Conservation (phyloP, 495 filamentous ascomycete genomes). For the Annulohypoxylon moriforme region DNA sequence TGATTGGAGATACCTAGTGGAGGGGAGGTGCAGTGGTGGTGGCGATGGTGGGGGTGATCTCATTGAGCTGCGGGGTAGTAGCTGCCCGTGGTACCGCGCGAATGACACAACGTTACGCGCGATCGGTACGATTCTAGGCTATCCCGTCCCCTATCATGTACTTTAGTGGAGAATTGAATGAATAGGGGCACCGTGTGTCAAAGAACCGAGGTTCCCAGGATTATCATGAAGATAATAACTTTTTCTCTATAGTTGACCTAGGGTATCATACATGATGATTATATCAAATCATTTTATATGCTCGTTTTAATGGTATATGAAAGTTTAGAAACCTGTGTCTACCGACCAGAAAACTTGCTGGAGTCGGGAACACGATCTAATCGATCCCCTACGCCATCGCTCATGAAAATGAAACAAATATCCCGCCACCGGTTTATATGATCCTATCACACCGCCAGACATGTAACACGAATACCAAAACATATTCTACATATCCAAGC, state of each 20-base stretch:
- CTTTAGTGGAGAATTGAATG: slow-evolving; percentile 15
- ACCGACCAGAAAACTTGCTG: neutral
- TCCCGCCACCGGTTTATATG: neutral
- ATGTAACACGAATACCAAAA: neutral
- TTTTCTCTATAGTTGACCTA: neutral
- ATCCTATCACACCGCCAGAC: neutral
- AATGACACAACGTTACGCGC: slow-evolving; percentile 27
- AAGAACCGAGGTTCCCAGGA: neutral
- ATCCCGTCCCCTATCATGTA: neutral
- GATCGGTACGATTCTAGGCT: slow-evolving; percentile 20
- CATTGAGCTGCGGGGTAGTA: slow-evolving; percentile 34
- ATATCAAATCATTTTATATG: slow-evolving; percentile 7
- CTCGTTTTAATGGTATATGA: neutral
- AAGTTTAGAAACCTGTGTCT: neutral
- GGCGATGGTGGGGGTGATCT: slow-evolving; percentile 29
- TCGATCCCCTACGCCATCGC: slow-evolving; percentile 34
- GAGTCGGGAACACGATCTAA: neutral
- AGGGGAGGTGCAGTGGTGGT: neutral
- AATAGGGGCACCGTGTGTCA: slow-evolving; percentile 9
- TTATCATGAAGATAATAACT: neutral
- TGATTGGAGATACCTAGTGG: slow-evolving; percentile 21
- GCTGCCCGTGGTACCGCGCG: neutral
- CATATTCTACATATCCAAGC: slow-evolving; percentile 26
- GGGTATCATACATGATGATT: slow-evolving; percentile 18
- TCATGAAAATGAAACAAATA: slow-evolving; percentile 20